phyloP scores from a whole-genome alignment of 2,329 filamentous ascomycete genomes.

The Colletotrichum horii region DNA sequence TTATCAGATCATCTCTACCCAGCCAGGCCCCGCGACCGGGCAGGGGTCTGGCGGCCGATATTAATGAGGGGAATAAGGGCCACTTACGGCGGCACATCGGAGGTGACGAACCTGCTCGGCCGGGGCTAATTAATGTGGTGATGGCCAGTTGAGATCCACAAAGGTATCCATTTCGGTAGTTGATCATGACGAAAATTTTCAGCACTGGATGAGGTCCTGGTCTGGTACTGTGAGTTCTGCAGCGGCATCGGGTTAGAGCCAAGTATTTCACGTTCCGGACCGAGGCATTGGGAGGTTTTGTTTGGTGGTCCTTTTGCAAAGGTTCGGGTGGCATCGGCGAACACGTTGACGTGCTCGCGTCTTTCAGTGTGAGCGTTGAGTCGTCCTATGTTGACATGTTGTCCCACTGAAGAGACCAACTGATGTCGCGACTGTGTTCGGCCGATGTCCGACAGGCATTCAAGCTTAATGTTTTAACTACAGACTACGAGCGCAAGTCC shows the following conservation, averaged over 20 bases:
- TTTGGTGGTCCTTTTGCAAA: not conserved
- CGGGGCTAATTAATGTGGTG: not conserved
- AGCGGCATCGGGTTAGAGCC: not conserved
- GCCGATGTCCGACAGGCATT: not conserved
- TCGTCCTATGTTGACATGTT: not conserved
- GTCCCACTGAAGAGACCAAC: not conserved
- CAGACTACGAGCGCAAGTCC: not conserved
- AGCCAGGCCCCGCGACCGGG: not conserved
- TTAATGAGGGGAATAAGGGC: not conserved
- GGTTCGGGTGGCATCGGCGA: not conserved
- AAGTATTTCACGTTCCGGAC: not conserved
- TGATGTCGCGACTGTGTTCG: not conserved
- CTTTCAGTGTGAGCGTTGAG: not conserved
- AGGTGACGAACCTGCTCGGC: not conserved
- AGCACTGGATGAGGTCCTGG: not conserved
- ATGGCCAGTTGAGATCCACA: not conserved
- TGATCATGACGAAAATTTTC: not conserved
- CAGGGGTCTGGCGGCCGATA: not conserved
- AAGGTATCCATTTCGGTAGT: not conserved
- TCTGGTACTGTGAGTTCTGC: not conserved
- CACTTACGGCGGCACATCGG: slow-evolving; percentile 6
- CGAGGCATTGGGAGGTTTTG: not conserved
- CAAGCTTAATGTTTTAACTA: not conserved
- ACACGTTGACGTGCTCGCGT: not conserved
- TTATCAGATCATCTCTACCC: slow-evolving; percentile 17